Evolutionary conservation across 106 monocot species (phyloP).

Genomic region (Dendrobium catenatum): DNA sequence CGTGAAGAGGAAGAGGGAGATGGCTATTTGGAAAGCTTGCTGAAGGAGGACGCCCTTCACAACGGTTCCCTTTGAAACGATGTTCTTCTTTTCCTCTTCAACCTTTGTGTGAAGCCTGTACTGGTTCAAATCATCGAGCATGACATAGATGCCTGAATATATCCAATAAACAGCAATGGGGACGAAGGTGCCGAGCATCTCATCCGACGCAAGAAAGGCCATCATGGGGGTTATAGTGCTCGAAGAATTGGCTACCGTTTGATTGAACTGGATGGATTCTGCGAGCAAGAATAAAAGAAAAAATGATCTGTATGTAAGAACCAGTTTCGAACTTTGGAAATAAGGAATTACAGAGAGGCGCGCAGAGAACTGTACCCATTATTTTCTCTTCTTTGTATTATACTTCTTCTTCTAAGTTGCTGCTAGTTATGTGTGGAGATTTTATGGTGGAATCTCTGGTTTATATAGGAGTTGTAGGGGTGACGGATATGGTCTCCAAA

Average conservation of each 20-base stretch:
- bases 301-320: too few relatives aligned
- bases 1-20: conserved; percentile 42
- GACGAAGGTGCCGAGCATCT: conserved; percentile 50
- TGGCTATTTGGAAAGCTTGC: conserved; percentile 43
- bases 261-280: not conserved
- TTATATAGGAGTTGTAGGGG: too few relatives aligned
- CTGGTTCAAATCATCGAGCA: conserved; percentile 28
- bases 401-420: too few relatives aligned
- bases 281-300: not conserved
- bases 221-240: not conserved
- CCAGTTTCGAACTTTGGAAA: too few relatives aligned
- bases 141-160: conserved; percentile 58
- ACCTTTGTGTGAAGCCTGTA: conserved; percentile 54
- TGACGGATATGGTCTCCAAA: too few relatives aligned
- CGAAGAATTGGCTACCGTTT: not conserved
- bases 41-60: conserved; percentile 67
- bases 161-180: conserved; percentile 71
- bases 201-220: conserved; percentile 45
- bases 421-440: too few relatives aligned
- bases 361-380: too few relatives aligned
- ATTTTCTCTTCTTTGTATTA: too few relatives aligned
- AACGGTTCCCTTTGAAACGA: conserved; percentile 39
- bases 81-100: conserved; percentile 50
- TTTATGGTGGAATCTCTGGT: too few relatives aligned
- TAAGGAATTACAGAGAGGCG: too few relatives aligned